These are phyloP conservation scores for Mycena epipterygia DNA, from an alignment of 768 basidiomycete genomes.

Conservation along the genomic window DNA sequence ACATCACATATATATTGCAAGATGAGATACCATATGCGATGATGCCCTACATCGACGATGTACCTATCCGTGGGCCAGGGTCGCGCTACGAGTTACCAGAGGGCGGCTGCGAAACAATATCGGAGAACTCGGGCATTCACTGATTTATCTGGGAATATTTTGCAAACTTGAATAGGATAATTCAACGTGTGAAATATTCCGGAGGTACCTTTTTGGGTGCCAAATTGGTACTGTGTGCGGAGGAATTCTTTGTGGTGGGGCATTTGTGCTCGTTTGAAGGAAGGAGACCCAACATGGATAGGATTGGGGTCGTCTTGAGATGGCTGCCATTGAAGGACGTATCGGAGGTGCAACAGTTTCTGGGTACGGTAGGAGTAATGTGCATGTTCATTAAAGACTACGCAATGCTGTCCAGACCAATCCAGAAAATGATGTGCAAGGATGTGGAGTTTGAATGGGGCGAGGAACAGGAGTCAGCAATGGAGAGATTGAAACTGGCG, in stretches of 20 bases:
- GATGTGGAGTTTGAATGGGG: conserved; percentile 46
- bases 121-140: conserved; percentile 31
- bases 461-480: conserved; percentile 40
- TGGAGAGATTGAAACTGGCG: conserved; percentile 37
- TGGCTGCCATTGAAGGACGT: conserved; percentile 35
- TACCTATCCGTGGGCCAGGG: conserved; percentile 43
- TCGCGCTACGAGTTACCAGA: conserved; percentile 36
- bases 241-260: conserved; percentile 51
- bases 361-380: conserved; percentile 43
- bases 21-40: conserved; percentile 44
- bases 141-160: conserved; percentile 33
- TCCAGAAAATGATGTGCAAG: conserved; percentile 25
- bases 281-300: conserved; percentile 36
- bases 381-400: conserved; percentile 41
- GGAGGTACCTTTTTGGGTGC: conserved; percentile 41
- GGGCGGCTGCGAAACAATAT: conserved; percentile 39
- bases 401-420: conserved; percentile 11
- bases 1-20: conserved; percentile 43
- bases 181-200: conserved; percentile 18
- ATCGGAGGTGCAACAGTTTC: conserved; percentile 42
- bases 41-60: conserved; percentile 47
- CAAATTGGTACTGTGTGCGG: conserved; percentile 47
- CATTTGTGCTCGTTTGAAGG: conserved; percentile 54
- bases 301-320: conserved; percentile 42
- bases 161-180: conserved; percentile 30